Conservation (phyloP, 805 yeast genomes). For the Candida alai region DNA sequence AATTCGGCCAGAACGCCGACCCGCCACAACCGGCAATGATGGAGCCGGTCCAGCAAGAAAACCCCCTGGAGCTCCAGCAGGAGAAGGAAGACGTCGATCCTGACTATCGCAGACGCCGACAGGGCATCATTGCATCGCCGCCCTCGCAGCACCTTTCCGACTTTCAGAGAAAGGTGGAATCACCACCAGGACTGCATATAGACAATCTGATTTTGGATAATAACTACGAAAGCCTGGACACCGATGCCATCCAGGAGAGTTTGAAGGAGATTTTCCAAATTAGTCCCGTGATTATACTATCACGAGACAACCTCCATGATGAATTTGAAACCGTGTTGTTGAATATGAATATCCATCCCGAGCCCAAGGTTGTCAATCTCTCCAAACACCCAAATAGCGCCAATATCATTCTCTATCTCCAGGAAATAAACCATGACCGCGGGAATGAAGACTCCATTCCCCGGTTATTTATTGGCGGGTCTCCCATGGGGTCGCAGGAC, state of each 20-base stretch:
- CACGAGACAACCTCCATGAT: constrained; percentile 17
- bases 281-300: constrained; percentile 25
- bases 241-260: constrained; percentile 1
- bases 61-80: no score
- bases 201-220: not conserved
- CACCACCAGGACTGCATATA: not conserved
- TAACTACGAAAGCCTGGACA: not conserved
- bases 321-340: constrained; percentile 17
- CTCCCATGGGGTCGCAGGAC: constrained; percentile 26
- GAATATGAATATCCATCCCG: constrained; percentile 27
- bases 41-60: no score
- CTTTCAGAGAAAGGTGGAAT: not conserved
- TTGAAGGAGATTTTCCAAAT: constrained; percentile 32
- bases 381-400: constrained; percentile 28
- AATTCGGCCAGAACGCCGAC: no score
- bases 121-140: not conserved
- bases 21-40: no score
- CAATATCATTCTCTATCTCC: constrained; percentile 22
- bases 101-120: no score
- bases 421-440: constrained; percentile 10
- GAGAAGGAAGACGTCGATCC: no score
- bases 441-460: constrained; percentile 21
- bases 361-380: constrained; percentile 28
- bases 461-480: constrained; percentile 31
- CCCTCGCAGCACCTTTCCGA: constrained; percentile 1